Evolutionary conservation across 1,284 basidiomycete species (phyloP).

Genomic region (Ustilago sp.): DNA sequence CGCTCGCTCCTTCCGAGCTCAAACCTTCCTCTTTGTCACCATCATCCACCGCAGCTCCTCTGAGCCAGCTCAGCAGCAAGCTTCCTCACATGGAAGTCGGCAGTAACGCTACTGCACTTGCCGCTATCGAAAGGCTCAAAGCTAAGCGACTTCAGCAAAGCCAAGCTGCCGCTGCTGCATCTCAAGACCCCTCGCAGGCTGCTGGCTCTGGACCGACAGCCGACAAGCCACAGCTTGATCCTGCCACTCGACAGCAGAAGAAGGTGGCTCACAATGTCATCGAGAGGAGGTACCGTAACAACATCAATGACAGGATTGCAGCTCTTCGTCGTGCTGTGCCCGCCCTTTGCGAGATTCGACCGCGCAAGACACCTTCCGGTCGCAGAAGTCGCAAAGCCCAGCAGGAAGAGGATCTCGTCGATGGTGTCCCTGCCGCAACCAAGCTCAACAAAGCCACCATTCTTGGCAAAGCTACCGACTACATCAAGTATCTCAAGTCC

Average conservation of each 20-base stretch:
- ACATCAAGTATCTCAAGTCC: constrained; percentile 67
- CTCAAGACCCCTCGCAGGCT: constrained; percentile 1
- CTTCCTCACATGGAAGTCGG: constrained; percentile 61
- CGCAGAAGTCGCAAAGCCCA: constrained; percentile 55
- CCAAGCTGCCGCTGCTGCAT: constrained; percentile 42
- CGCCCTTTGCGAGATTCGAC: constrained; percentile 74
- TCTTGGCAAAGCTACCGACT: constrained; percentile 67
- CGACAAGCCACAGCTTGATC: constrained; percentile 35
- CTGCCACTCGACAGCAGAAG: constrained; percentile 51
- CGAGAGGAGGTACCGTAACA: constrained; percentile 67
- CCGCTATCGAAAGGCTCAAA: constrained; percentile 55
- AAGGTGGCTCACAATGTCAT: constrained; percentile 68
- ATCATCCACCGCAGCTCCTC: constrained; percentile 10
- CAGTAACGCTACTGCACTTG: constrained; percentile 58
- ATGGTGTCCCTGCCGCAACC: constrained; percentile 67
- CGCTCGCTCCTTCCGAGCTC: constrained; percentile 10
- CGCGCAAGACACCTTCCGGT: constrained; percentile 56
- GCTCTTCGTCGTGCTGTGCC: constrained; percentile 80
- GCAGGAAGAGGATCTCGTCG: constrained; percentile 63
- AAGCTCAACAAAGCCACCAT: constrained; percentile 69
- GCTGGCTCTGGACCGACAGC: background rate
- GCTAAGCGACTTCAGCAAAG: constrained; percentile 44
- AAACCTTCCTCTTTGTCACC: background rate
- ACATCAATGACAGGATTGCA: constrained; percentile 68
- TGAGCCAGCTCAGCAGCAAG: constrained; percentile 37